Evolutionary conservation across 768 basidiomycete species (phyloP), one percentile per base, ranked within the genome.

Genomic region (Flagelloscypha sp.): DNA sequence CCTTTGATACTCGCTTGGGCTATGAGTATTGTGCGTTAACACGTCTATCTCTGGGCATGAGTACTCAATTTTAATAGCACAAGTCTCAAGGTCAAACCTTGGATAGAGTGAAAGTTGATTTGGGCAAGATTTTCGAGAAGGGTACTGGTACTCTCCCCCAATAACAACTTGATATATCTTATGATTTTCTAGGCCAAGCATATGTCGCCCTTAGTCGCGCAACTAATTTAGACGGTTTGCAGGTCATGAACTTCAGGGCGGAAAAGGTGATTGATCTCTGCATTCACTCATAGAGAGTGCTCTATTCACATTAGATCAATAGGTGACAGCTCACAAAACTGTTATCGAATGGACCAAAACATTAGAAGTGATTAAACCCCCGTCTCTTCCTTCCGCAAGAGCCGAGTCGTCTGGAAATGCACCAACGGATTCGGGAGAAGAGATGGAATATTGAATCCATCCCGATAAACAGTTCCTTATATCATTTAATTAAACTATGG

Each of bases 81-180:
- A 99, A 99, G 55, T 86, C 85, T 8, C 95, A 99, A 56, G 95
- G 95, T 7, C 95, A 98, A 56, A 98, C 95, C 0, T 66, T 99
- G 7, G 84, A 92, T 17, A 77, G 89, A 30, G 93, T 98, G 47
- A 94, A 85, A 52, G 93, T 98, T 28, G 93, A 98, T 51, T 68
- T 99, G 23, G 79, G 79, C 20, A 83, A 78, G 52, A 84, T 98
- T 4, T 99, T 99, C 50, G 95, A 90, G 59, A 89, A 87, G 58
- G 88, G 85, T 76, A 33, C 16, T 65, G 42, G 16, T 2, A n/a
- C 12, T 18, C 7, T 13, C 15, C 27, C 7, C 17, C 39, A 22
- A 10, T 24, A 24, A 34, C 21, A 2, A 18, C n/a, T 36, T 17
- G 18, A 11, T 27, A 5, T 42, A 19, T 17, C 30, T 36, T 41